These are phyloP conservation scores for Solanum chilense DNA, from an alignment of 257 asterid genomes.

Conservation along the genomic window DNA sequence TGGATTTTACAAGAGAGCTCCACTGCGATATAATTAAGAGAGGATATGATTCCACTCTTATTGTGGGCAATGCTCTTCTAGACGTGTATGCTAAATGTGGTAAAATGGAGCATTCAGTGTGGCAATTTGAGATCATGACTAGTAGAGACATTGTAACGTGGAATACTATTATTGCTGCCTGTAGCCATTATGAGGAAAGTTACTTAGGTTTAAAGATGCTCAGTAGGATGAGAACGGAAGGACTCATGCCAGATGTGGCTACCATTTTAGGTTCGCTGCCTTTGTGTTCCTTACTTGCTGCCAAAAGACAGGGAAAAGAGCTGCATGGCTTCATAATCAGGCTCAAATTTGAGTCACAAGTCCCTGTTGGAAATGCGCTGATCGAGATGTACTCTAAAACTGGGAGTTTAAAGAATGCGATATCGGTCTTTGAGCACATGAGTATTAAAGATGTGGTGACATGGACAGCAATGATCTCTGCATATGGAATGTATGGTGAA, in stretches of 20 bases:
- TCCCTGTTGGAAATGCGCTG: constrained; percentile 56
- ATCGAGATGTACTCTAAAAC: constrained; percentile 74
- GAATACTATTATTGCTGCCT: constrained; percentile 69
- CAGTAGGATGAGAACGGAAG: constrained; percentile 56
- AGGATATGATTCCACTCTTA: constrained; percentile 46
- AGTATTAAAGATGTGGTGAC: constrained; percentile 55
- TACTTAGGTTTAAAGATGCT: constrained; percentile 58
- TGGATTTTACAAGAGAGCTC: constrained; percentile 31
- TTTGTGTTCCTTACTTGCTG: constrained; percentile 54
- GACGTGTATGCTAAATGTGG: constrained; percentile 70
- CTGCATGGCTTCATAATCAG: constrained; percentile 61
- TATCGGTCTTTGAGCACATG: constrained; percentile 51
- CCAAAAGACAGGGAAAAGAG: constrained; percentile 77
- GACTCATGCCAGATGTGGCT: constrained; percentile 41
- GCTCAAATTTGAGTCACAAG: constrained; percentile 39
- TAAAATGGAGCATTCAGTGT: constrained; percentile 34
- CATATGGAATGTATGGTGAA: constrained; percentile 86
- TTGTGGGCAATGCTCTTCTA: constrained; percentile 58
- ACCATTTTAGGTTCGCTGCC: constrained; percentile 56
- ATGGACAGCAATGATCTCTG: constrained; percentile 63
- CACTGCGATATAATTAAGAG: constrained; percentile 50
- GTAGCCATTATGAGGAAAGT: constrained; percentile 37
- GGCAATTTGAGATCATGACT: constrained; percentile 64
- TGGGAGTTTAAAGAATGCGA: constrained; percentile 46
- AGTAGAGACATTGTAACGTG: constrained; percentile 53